Conservation (phyloP, 805 yeast species). For the Saccharomycopsis amapae region DNA sequence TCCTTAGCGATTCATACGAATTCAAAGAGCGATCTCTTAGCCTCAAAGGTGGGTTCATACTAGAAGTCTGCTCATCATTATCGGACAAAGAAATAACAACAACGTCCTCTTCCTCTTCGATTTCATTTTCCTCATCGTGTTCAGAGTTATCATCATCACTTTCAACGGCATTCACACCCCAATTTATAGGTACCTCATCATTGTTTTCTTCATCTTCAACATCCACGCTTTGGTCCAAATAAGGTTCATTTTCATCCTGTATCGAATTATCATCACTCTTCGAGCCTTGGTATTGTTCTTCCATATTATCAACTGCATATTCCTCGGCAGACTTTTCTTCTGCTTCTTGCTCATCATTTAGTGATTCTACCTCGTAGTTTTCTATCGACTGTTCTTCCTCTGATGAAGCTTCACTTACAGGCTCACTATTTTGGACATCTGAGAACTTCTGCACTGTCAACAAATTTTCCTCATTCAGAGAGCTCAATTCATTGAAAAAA, state of each 20-base stretch:
- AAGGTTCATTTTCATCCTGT: not conserved
- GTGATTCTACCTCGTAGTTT: not conserved
- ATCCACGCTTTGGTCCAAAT: not conserved
- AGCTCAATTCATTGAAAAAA: not conserved
- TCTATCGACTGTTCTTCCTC: not conserved
- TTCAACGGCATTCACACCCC: not conserved
- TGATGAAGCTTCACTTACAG: not conserved
- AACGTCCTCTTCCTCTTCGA: not conserved
- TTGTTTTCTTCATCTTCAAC: not conserved
- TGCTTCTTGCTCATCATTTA: not conserved
- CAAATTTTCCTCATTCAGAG: not conserved
- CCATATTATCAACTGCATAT: slow-evolving; percentile 10
- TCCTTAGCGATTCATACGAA: not conserved
- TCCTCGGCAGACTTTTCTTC: slow-evolving; percentile 1
- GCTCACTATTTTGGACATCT: not conserved
- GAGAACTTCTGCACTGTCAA: not conserved
- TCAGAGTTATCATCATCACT: not conserved
- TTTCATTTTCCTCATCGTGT: not conserved
- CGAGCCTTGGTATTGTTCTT: slow-evolving; percentile 5
- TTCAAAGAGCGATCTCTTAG: too few relatives aligned
- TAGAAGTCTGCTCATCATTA: too few relatives aligned
- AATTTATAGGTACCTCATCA: not conserved
- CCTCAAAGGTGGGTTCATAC: too few relatives aligned
- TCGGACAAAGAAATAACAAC: too few relatives aligned
- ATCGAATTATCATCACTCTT: not conserved